Percentiles rank a stretch among this genome's conserved stretches.
Evolutionary conservation across 1,284 basidiomycete genomes (phyloP).

Genomic region (Ceratobasidium sp.): DNA sequence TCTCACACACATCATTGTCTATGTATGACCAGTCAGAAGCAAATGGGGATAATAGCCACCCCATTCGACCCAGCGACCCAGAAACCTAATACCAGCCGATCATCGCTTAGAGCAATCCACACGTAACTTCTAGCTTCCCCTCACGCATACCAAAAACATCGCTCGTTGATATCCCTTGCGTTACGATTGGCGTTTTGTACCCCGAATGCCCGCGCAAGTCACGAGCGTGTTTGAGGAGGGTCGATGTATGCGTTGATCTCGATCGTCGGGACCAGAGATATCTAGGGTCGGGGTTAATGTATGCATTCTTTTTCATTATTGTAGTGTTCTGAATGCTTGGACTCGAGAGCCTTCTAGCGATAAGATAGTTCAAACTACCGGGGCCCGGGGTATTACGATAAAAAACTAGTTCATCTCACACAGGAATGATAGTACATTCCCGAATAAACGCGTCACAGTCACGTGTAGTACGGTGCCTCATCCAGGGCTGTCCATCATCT

Average conservation of each 20-base stretch:
- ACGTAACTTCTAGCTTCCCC: background rate
- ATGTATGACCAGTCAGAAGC: background rate
- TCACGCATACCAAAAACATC: background rate
- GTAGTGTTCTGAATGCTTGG: background rate
- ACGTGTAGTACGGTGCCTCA: too few relatives aligned
- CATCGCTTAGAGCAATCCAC: too few relatives aligned
- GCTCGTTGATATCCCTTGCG: constrained; percentile 17
- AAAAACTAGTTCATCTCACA: too few relatives aligned
- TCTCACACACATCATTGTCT: background rate
- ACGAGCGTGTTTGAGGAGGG: too few relatives aligned
- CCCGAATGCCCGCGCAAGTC: too few relatives aligned
- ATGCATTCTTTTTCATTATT: background rate
- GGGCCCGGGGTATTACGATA: too few relatives aligned
- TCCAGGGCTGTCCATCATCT: background rate
- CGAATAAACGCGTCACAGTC: too few relatives aligned
- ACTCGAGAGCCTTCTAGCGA: too few relatives aligned
- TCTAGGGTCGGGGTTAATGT: background rate
- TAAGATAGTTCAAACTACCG: too few relatives aligned
- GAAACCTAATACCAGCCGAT: background rate
- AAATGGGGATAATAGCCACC: constrained; percentile 20
- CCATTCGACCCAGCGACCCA: background rate
- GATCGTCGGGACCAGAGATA: constrained; percentile 7
- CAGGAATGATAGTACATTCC: too few relatives aligned
- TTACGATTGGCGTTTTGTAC: constrained; percentile 4
- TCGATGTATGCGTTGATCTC: constrained; percentile 23